A percentile compares a stretch with the other conserved stretches of the same genome.
Conservation (phyloP, 2,329 filamentous ascomycete genomes). For the Cladosporium sp. region DNA sequence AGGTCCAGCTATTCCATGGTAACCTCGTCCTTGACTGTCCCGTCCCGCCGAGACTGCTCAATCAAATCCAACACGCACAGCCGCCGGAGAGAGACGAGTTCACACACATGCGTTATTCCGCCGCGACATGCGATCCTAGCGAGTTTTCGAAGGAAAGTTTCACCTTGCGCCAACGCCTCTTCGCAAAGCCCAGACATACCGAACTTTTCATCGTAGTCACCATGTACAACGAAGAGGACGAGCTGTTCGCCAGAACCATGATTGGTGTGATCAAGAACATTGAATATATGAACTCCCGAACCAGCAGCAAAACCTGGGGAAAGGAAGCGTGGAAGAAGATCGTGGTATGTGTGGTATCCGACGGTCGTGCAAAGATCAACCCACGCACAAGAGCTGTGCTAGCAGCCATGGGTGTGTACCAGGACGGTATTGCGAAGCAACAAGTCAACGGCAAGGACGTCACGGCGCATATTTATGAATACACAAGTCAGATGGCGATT, state of each 20-base stretch:
- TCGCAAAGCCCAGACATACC: conserved; percentile 86
- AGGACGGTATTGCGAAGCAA: conserved; percentile 97
- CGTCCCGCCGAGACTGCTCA: conserved; percentile 81
- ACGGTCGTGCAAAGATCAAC: conserved; percentile 96
- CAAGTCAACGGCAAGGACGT: conserved; percentile 96
- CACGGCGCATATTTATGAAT: conserved; percentile 94
- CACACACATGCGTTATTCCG: conserved; percentile 88
- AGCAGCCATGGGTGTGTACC: conserved; percentile 91
- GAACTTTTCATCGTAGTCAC: conserved; percentile 95
- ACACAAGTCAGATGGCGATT: conserved; percentile 81
- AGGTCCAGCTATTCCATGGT: conserved; percentile 88
- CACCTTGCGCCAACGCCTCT: conserved; percentile 84
- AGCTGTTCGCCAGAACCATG: conserved; percentile 93
- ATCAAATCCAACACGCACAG: conserved; percentile 78
- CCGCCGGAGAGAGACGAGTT: conserved; percentile 81
- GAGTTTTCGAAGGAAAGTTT: conserved; percentile 88
- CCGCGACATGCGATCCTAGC: conserved; percentile 86
- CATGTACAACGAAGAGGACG: conserved; percentile 99
- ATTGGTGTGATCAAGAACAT: conserved; percentile 98
- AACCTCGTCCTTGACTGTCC: conserved; percentile 97
- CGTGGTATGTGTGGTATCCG: conserved; percentile 94
- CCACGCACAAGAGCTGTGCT: conserved; percentile 82
- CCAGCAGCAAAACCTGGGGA: conserved; percentile 94
- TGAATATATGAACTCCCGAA: conserved; percentile 93
- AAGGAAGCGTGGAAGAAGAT: conserved; percentile 99